Percentiles rank a stretch among this genome's conserved stretches.
These are phyloP conservation scores for Penicillium malachiteum DNA, from an alignment of 495 filamentous ascomycete species.

Conservation along the genomic window DNA sequence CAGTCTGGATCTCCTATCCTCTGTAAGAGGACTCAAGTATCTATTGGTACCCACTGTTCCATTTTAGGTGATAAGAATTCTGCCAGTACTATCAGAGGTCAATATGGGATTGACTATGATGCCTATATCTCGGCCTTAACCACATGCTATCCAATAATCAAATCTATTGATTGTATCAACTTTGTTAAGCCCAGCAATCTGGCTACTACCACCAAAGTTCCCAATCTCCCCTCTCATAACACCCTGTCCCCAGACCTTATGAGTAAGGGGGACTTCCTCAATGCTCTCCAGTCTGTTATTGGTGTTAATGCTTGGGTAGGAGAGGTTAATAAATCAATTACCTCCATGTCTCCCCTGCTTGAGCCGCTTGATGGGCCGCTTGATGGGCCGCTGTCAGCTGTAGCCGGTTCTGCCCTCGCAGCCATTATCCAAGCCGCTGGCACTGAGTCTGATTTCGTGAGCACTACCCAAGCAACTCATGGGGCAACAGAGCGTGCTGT, in stretches of 20 bases:
- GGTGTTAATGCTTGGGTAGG: background rate
- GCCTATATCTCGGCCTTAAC: background rate
- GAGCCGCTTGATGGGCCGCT: background rate
- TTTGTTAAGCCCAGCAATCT: background rate
- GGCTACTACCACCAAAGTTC: too few relatives aligned
- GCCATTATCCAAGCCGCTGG: background rate
- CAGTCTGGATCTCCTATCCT: slow-evolving; percentile 2
- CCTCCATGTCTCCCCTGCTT: background rate
- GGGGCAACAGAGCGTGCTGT: background rate
- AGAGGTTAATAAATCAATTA: too few relatives aligned
- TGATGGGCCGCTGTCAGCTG: background rate
- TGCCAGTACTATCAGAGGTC: background rate
- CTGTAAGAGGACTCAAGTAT: background rate
- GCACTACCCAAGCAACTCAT: background rate
- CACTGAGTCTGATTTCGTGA: background rate
- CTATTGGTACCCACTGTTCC: background rate
- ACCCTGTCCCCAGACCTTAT: background rate
- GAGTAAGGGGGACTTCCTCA: background rate
- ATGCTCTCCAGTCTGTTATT: background rate
- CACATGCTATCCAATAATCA: background rate
- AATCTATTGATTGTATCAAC: background rate
- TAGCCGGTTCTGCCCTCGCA: background rate
- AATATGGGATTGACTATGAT: background rate
- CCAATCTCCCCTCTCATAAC: too few relatives aligned
- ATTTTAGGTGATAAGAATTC: background rate